These are phyloP conservation scores for Colletotrichum truncatum DNA, from an alignment of 2,329 filamentous ascomycete genomes.

Conservation along the genomic window DNA sequence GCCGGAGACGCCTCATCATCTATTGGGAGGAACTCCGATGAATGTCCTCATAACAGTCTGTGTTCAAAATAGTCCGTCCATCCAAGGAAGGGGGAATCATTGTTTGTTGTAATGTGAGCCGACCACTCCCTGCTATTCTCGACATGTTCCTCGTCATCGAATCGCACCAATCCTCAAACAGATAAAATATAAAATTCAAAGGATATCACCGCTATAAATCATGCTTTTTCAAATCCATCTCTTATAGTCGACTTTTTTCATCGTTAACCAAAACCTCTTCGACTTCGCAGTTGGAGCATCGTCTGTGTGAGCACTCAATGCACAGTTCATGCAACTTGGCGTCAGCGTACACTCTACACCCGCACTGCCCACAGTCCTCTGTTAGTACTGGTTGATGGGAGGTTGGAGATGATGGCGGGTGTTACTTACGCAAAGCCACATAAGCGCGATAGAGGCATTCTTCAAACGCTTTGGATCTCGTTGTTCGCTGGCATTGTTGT, in stretches of 20 bases:
- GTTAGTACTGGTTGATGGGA: not conserved
- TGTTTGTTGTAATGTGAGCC: too few relatives aligned
- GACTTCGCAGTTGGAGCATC: slow-evolving; percentile 11
- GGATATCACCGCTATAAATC: not conserved
- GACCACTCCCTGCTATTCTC: too few relatives aligned
- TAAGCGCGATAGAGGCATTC: slow-evolving; percentile 24
- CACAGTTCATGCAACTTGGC: not conserved
- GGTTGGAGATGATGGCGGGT: too few relatives aligned
- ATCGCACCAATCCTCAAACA: not conserved
- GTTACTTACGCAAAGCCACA: slow-evolving; percentile 45
- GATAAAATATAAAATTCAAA: not conserved
- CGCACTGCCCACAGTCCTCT: not conserved
- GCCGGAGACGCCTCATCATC: not conserved
- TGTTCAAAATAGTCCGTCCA: too few relatives aligned
- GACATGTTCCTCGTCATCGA: not conserved
- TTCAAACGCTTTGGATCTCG: slow-evolving; percentile 17
- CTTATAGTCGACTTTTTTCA: not conserved
- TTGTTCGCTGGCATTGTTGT: slow-evolving; percentile 22
- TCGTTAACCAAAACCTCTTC: not conserved
- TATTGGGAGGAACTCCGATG: too few relatives aligned
- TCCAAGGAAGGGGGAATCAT: too few relatives aligned
- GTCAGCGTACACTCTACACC: not conserved
- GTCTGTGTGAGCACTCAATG: slow-evolving; percentile 6
- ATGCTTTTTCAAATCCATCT: not conserved
- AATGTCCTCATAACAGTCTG: too few relatives aligned